Conservation (phyloP, 169 alveolate species). For the Plasmodium gaboni region DNA sequence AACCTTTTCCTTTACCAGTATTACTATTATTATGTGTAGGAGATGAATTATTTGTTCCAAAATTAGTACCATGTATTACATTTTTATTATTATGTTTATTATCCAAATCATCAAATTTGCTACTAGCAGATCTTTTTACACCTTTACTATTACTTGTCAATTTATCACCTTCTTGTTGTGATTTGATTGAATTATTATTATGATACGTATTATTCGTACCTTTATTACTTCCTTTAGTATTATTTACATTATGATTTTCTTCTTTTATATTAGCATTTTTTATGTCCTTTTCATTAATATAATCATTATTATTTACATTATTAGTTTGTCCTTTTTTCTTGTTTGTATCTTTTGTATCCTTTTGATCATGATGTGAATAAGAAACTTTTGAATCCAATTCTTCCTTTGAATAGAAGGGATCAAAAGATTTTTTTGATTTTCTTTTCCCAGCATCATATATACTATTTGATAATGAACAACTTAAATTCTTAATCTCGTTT, state of each 20-base stretch:
- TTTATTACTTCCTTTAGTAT: neutral
- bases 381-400: slow-evolving; percentile 16
- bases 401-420: slow-evolving; percentile 46
- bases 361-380: neutral
- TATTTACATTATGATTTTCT: neutral
- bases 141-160: neutral
- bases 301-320: slow-evolving; percentile 2
- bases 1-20: slow-evolving; percentile 49
- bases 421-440: slow-evolving; percentile 43
- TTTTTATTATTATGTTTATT: slow-evolving; percentile 1
- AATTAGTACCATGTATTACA: slow-evolving; percentile 13
- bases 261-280: neutral
- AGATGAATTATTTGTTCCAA: neutral
- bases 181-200: neutral
- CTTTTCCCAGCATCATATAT: slow-evolving; percentile 76
- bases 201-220: neutral
- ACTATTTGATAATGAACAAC: slow-evolving; percentile 72
- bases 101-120: slow-evolving; percentile 8
- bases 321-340: slow-evolving; percentile 11
- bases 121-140: neutral
- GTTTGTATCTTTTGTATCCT: neutral
- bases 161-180: slow-evolving; percentile 9
- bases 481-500: slow-evolving; percentile 69
- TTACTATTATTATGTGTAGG: no score
- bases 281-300: slow-evolving; percentile 16